A percentile compares a stretch with the other conserved stretches of the same genome.
Evolutionary conservation across 2,329 filamentous ascomycete genomes (phyloP).

Genomic region (Parafenestella ontariensis): DNA sequence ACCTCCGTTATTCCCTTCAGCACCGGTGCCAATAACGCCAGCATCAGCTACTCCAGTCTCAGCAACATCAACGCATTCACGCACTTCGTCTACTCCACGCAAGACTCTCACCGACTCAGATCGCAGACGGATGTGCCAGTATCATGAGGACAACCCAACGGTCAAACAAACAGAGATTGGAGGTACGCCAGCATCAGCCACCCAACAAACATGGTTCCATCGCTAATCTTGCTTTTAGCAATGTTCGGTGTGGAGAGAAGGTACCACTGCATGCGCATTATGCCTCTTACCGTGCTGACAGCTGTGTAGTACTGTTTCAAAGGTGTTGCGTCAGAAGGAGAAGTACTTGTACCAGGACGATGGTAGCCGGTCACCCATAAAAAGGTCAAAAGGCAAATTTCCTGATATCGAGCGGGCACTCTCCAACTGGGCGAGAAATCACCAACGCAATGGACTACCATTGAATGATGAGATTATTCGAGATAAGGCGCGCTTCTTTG

Average conservation of each 20-base stretch:
- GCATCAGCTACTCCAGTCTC: constrained; percentile 50
- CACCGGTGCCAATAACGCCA: constrained; percentile 47
- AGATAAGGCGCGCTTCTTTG: constrained; percentile 84
- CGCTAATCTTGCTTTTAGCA: constrained; percentile 59
- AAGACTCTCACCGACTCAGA: constrained; percentile 92
- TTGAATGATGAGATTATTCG: constrained; percentile 82
- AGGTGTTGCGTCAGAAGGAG: constrained; percentile 92
- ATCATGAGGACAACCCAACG: constrained; percentile 86
- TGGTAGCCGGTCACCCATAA: constrained; percentile 78
- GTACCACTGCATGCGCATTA: constrained; percentile 58
- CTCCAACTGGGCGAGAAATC: constrained; percentile 84
- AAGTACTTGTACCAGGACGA: constrained; percentile 88
- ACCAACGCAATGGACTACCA: constrained; percentile 75
- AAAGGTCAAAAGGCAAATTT: constrained; percentile 81
- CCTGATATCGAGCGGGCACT: constrained; percentile 93
- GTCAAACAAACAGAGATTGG: constrained; percentile 97
- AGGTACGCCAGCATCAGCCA: constrained; percentile 59
- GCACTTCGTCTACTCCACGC: constrained; percentile 68
- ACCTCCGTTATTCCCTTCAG: constrained; percentile 46
- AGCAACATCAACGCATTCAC: constrained; percentile 48
- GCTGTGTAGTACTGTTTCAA: constrained; percentile 86
- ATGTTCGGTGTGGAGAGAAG: constrained; percentile 97
- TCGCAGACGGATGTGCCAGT: constrained; percentile 90
- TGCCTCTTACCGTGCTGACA: constrained; percentile 24
- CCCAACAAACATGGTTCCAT: constrained; percentile 1